Conservation (phyloP, 2,329 filamentous ascomycete genomes). For the Diplodia seriata region DNA sequence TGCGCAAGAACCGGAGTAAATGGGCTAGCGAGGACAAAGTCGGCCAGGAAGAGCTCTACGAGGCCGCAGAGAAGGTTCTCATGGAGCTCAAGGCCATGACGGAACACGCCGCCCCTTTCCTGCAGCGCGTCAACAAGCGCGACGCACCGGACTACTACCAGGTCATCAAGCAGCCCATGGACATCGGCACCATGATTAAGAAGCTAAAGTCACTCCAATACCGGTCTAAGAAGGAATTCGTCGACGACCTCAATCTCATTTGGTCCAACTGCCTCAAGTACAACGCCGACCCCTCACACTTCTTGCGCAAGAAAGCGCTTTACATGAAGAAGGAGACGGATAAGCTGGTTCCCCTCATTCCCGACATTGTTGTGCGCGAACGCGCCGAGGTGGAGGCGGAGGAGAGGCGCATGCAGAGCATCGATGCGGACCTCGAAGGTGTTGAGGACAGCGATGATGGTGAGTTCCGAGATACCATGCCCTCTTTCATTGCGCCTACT, state of each 20-base stretch:
- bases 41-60: slow-evolving; percentile 96
- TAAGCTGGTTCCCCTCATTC: slow-evolving; percentile 93
- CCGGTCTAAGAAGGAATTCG: slow-evolving; percentile 84
- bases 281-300: slow-evolving; percentile 87
- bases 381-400: slow-evolving; percentile 85
- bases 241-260: slow-evolving; percentile 89
- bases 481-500: background rate
- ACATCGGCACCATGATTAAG: slow-evolving; percentile 97
- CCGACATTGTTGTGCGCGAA: slow-evolving; percentile 87
- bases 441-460: slow-evolving; percentile 86
- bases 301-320: slow-evolving; percentile 88
- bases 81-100: slow-evolving; percentile 97
- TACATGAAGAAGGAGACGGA: slow-evolving; percentile 98
- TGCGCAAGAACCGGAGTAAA: slow-evolving; percentile 96
- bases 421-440: slow-evolving; percentile 61
- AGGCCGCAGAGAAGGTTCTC: slow-evolving; percentile 94
- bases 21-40: slow-evolving; percentile 99
- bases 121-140: slow-evolving; percentile 93
- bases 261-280: slow-evolving; percentile 98
- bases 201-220: slow-evolving; percentile 76
- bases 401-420: slow-evolving; percentile 76
- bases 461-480: slow-evolving; percentile 35
- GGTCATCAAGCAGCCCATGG: slow-evolving; percentile 96
- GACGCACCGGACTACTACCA: slow-evolving; percentile 96
- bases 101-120: slow-evolving; percentile 94